A percentile compares a stretch with the other conserved stretches of the same genome.
Conservation (phyloP, 345 rosid genomes). For the Salix arbutifolia region DNA sequence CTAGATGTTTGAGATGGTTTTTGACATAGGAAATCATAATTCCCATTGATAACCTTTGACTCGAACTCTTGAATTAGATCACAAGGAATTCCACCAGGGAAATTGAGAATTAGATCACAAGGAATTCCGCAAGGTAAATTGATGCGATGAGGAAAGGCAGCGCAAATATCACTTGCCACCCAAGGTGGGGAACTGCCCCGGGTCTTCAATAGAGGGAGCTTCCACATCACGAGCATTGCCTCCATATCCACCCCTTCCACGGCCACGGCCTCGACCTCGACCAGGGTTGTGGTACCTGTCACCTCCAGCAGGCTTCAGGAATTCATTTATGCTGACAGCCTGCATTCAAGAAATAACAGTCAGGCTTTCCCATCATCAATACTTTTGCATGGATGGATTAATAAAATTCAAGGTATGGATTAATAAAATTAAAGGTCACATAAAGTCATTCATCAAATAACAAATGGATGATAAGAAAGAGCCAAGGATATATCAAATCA, state of each 20-base stretch:
- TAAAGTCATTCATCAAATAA: background rate
- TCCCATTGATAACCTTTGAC: slow-evolving; percentile 26
- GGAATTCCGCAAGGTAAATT: slow-evolving; percentile 11
- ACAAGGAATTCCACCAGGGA: slow-evolving; percentile 14
- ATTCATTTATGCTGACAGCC: slow-evolving; percentile 89
- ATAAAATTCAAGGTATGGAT: background rate
- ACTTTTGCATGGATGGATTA: background rate
- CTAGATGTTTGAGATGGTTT: slow-evolving; percentile 20
- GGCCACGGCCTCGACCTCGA: slow-evolving; percentile 71
- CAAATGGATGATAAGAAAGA: background rate
- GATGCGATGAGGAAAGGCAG: slow-evolving; percentile 3
- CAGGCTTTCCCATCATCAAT: background rate
- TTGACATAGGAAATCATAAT: slow-evolving; percentile 23
- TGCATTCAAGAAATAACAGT: slow-evolving; percentile 18
- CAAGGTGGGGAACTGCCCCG: slow-evolving; percentile 84
- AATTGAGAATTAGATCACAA: slow-evolving; percentile 17
- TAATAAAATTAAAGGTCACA: background rate
- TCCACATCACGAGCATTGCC: slow-evolving; percentile 24
- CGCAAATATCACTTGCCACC: slow-evolving; percentile 65
- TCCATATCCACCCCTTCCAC: slow-evolving; percentile 62
- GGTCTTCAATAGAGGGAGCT: slow-evolving; percentile 74
- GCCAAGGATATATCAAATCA: background rate
- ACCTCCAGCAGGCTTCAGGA: slow-evolving; percentile 93
- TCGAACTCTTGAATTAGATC: slow-evolving; percentile 13
- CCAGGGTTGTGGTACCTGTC: slow-evolving; percentile 51